Evolutionary conservation across 2,329 filamentous ascomycete genomes (phyloP).

Genomic region (Ceratocystis colombiana): DNA sequence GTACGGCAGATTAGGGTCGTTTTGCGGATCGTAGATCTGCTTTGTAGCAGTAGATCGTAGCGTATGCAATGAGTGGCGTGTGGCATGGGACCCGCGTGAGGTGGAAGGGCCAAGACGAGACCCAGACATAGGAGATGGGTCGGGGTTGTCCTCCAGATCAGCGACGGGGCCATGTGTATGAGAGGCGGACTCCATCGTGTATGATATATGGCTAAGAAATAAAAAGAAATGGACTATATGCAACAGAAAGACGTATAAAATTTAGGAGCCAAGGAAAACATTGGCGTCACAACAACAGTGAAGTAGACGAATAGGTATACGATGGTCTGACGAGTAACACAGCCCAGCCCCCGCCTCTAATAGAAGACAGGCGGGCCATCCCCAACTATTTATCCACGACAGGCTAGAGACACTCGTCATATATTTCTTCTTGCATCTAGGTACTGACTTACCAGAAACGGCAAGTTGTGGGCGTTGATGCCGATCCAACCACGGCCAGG

Average conservation of each 20-base stretch:
- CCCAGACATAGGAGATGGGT: neutral
- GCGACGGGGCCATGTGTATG: slow-evolving; percentile 1
- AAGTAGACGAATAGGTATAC: no score
- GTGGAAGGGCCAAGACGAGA: slow-evolving; percentile 23
- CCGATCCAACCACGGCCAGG: neutral
- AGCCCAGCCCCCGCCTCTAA: no score
- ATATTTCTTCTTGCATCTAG: neutral
- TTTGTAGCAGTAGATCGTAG: slow-evolving; percentile 29
- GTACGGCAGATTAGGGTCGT: slow-evolving; percentile 52
- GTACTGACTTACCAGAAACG: neutral
- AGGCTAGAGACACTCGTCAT: neutral
- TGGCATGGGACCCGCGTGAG: slow-evolving; percentile 27
- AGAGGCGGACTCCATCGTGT: slow-evolving; percentile 9
- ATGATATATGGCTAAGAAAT: neutral
- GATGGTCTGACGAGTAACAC: no score
- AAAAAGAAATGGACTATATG: neutral
- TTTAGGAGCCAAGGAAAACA: neutral
- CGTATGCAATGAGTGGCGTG: slow-evolving; percentile 23
- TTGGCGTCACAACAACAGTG: no score
- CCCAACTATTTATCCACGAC: neutral
- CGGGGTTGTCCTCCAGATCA: neutral
- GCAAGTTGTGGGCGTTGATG: neutral
- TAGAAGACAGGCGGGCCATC: neutral
- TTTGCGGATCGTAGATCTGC: slow-evolving; percentile 34
- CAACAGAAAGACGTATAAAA: neutral